Evolutionary conservation across 345 rosid genomes (phyloP), one percentile per base, ranked within the genome.

Genomic region (Punica granatum): DNA sequence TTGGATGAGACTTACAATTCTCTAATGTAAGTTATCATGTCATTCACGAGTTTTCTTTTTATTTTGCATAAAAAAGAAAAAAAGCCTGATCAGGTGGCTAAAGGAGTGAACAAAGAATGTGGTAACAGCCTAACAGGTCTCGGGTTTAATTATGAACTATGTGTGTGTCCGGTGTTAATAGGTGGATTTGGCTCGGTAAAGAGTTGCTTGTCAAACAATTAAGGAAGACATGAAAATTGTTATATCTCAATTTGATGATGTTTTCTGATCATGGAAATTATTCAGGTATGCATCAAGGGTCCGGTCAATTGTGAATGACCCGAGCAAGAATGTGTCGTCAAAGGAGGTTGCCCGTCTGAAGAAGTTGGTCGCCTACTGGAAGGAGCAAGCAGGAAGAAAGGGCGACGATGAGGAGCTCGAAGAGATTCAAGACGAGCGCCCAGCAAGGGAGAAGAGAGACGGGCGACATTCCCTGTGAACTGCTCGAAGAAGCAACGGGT

Each of bases 1-100:
- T 75, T 94, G 82, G 99, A 94, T 1, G 99, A 91, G 77, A 84
- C 96, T 2, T 84, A 86, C 86, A 91, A 94, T 73, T 91, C 99
- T 63, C 76, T 89, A 46, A 70, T 76, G 97, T 94, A 83, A 62
- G 97, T 63, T 56, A 18, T 6, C 34, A 33, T 30, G 1, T 51
- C 26, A 13, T 7, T 39, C 14, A 6, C 13, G 3, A 7, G 21
- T 36, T 16, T 64, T 49, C 18, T 26, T 56, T 56, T 53, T 12
- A 23, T 10, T 53, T 1, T 1, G 8, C 10, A 48, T 15, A 48
- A 48, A 58, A 58, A 53, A n/a, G n/a, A n/a, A n/a, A n/a, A n/a
- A n/a, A n/a, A n/a, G n/a, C n/a, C n/a, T 13, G 56, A 49, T 49
- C 56, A 3, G 4, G 10, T 7, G 56, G 6, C n/a, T 49, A 49